phyloP scores from a whole-genome alignment of 2,329 filamentous ascomycete genomes.

The Exserohilum turcica region DNA sequence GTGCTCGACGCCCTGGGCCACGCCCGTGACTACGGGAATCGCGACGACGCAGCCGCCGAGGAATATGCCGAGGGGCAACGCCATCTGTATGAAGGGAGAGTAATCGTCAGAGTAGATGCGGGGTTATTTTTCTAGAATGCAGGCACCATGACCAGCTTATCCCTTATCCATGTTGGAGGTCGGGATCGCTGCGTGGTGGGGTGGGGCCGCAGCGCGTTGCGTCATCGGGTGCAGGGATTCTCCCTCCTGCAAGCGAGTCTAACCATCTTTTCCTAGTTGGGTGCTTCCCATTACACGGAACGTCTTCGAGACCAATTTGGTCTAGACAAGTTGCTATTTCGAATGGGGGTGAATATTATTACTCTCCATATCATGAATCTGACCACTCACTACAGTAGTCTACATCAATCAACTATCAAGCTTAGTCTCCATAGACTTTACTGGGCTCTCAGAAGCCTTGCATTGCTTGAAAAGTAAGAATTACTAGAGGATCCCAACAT shows the following conservation, averaged over 20 bases:
- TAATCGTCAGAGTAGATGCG: neutral
- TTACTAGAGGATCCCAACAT: no score
- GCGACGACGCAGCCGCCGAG: slow-evolving; percentile 49
- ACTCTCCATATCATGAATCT: no score
- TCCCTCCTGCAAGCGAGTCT: neutral
- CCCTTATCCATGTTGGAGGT: neutral
- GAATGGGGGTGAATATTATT: no score
- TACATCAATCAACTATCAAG: no score
- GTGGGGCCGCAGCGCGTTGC: neutral
- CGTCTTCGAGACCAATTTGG: neutral
- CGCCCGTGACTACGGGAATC: slow-evolving; percentile 57
- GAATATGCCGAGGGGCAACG: slow-evolving; percentile 43
- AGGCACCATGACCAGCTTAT: neutral
- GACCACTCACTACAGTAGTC: no score
- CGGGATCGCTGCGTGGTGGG: neutral
- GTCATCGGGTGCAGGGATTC: slow-evolving; percentile 1
- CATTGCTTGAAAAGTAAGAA: no score
- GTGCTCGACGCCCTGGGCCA: slow-evolving; percentile 57
- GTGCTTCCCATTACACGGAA: neutral
- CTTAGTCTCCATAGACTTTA: no score
- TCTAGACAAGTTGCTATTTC: neutral
- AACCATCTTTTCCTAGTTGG: neutral
- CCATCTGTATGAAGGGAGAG: slow-evolving; percentile 10
- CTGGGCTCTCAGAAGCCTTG: no score
- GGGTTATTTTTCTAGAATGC: neutral